Percentiles rank a stretch among this genome's conserved stretches.
Evolutionary conservation across 2,329 filamentous ascomycete genomes (phyloP).

Genomic region (Stagonosporopsis cucurbitacearum): DNA sequence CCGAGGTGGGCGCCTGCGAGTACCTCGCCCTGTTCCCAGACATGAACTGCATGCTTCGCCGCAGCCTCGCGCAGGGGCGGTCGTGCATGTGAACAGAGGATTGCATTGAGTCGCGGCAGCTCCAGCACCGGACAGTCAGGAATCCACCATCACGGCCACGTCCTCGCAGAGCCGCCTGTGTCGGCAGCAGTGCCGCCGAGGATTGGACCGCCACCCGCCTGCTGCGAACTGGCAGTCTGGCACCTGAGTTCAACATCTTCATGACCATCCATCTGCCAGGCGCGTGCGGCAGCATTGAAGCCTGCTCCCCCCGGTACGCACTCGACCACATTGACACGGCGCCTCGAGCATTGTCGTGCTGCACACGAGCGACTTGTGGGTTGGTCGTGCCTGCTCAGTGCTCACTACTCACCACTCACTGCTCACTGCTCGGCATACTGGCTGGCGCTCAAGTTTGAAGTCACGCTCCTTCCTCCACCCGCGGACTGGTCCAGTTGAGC

Average conservation of each 20-base stretch:
- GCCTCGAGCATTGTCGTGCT: not conserved
- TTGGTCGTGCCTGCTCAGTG: not conserved
- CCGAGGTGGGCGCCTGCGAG: not conserved
- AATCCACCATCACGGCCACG: not conserved
- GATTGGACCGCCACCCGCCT: not conserved
- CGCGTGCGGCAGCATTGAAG: not conserved
- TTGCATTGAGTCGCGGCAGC: not conserved
- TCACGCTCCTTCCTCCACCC: too few relatives aligned
- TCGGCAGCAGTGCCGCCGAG: not conserved
- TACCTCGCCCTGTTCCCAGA: conserved; percentile 1
- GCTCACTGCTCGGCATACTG: too few relatives aligned
- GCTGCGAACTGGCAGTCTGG: not conserved
- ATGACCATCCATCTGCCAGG: not conserved
- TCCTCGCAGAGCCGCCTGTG: not conserved
- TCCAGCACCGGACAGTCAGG: not conserved
- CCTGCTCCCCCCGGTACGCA: not conserved
- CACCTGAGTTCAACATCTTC: not conserved
- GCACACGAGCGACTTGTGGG: not conserved
- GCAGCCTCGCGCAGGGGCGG: conserved; percentile 6
- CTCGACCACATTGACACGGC: not conserved
- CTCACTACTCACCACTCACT: too few relatives aligned
- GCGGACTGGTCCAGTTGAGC: not conserved
- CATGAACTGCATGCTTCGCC: not conserved
- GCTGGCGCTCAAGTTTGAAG: too few relatives aligned
- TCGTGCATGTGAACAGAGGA: not conserved